A percentile compares a stretch with the other conserved stretches of the same genome.
phyloP scores from a whole-genome alignment of 2,329 filamentous ascomycete species.

The Aspergillus tamarii region DNA sequence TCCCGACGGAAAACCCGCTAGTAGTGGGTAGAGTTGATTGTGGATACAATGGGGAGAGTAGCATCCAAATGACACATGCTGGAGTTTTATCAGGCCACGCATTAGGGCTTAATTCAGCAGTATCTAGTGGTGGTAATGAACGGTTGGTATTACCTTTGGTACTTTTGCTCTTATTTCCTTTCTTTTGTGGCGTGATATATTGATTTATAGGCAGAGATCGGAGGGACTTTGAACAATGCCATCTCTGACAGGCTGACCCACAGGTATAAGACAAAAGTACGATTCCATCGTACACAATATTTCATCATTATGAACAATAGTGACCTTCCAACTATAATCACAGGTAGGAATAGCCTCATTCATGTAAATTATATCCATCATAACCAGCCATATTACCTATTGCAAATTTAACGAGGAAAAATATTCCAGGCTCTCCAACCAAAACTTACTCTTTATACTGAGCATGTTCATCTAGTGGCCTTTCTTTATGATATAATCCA shows the following conservation, averaged over 20 bases:
- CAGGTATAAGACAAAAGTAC: too few relatives aligned
- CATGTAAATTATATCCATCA: not conserved
- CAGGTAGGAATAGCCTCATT: not conserved
- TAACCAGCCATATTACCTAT: not conserved
- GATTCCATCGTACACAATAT: not conserved
- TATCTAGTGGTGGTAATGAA: not conserved
- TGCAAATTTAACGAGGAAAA: not conserved
- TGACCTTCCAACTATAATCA: not conserved
- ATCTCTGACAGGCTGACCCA: too few relatives aligned
- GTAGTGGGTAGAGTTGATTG: not conserved
- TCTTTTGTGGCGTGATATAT: not conserved
- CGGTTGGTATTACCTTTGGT: not conserved
- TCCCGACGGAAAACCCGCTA: not conserved
- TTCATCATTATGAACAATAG: not conserved
- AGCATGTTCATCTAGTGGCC: not conserved
- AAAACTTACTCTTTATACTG: not conserved
- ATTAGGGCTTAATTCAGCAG: not conserved
- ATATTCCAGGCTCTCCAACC: not conserved
- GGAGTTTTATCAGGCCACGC: not conserved
- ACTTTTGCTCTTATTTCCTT: not conserved
- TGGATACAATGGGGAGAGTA: not conserved
- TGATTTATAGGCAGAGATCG: not conserved
- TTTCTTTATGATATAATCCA: not conserved
- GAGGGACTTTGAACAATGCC: not conserved
- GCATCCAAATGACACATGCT: not conserved